Percentiles rank a stretch among this genome's conserved stretches.
Evolutionary conservation across 768 basidiomycete species (phyloP).

Genomic region (Sarcodon sp.): DNA sequence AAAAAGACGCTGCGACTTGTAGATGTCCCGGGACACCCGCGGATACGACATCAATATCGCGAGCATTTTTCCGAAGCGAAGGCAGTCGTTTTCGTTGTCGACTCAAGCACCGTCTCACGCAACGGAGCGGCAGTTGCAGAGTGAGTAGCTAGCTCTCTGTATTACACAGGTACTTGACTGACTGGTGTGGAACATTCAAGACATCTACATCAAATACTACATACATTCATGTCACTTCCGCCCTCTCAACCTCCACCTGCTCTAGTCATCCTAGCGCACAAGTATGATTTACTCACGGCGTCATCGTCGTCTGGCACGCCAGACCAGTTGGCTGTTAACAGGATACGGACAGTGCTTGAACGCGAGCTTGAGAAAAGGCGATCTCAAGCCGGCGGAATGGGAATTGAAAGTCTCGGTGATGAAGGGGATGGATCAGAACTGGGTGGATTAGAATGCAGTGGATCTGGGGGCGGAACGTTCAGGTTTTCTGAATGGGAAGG

Average conservation of each 20-base stretch:
- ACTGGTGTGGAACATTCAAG: slow-evolving; percentile 20
- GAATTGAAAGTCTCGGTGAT: slow-evolving; percentile 57
- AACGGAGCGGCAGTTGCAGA: slow-evolving; percentile 69
- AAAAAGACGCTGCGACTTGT: slow-evolving; percentile 40
- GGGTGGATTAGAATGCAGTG: slow-evolving; percentile 64
- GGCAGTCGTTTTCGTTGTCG: slow-evolving; percentile 67
- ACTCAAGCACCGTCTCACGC: slow-evolving; percentile 65
- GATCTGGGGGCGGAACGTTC: slow-evolving; percentile 40
- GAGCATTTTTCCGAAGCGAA: slow-evolving; percentile 53
- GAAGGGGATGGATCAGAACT: slow-evolving; percentile 34
- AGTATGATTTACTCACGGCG: slow-evolving; percentile 54
- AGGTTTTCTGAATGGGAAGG: slow-evolving; percentile 78
- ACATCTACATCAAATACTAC: slow-evolving; percentile 61
- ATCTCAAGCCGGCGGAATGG: slow-evolving; percentile 52
- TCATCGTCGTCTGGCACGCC: slow-evolving; percentile 20
- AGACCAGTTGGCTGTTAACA: slow-evolving; percentile 44
- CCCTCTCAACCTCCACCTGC: slow-evolving; percentile 52
- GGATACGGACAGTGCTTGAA: slow-evolving; percentile 69
- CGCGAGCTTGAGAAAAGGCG: slow-evolving; percentile 76
- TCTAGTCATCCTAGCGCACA: slow-evolving; percentile 64
- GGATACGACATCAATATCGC: slow-evolving; percentile 60
- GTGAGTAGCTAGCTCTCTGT: slow-evolving; percentile 29
- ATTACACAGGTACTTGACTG: not conserved
- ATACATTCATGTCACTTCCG: slow-evolving; percentile 58
- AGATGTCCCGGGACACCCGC: slow-evolving; percentile 80